phyloP scores from a whole-genome alignment of 805 yeast genomes.

The Jamesozyma gamospora region DNA sequence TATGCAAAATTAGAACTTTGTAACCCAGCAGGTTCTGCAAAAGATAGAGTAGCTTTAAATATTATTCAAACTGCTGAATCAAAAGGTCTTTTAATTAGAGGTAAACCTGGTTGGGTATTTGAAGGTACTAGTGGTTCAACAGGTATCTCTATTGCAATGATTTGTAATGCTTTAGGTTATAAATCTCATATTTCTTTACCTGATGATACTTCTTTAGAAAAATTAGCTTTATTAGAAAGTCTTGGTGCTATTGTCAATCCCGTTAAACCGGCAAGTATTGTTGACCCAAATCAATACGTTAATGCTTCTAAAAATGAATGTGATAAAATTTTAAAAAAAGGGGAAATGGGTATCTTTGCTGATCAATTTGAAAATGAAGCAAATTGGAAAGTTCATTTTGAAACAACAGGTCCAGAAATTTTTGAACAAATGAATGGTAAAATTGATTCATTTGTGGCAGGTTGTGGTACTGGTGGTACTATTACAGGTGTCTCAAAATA shows the following conservation, averaged over 20 bases:
- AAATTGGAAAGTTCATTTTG: constrained; percentile 79
- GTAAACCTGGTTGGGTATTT: constrained; percentile 51
- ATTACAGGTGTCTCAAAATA: constrained; percentile 82
- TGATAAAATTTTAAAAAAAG: constrained; percentile 29
- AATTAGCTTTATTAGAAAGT: constrained; percentile 55
- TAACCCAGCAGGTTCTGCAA: constrained; percentile 94
- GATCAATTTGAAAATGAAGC: constrained; percentile 91
- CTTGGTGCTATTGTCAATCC: constrained; percentile 77
- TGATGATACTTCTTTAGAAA: constrained; percentile 84
- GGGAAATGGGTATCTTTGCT: constrained; percentile 63
- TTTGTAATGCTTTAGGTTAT: constrained; percentile 85
- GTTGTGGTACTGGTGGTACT: constrained; percentile 97
- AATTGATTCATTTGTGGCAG: constrained; percentile 72
- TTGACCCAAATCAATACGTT: constrained; percentile 86
- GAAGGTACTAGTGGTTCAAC: constrained; percentile 98
- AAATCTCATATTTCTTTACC: constrained; percentile 90
- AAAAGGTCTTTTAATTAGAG: constrained; percentile 44
- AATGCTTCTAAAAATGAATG: constrained; percentile 74
- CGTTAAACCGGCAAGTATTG: constrained; percentile 91
- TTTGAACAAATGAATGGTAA: constrained; percentile 55
- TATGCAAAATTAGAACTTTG: constrained; percentile 77
- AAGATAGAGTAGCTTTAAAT: constrained; percentile 86
- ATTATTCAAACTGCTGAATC: constrained; percentile 62
- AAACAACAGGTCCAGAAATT: constrained; percentile 90
- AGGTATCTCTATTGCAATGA: constrained; percentile 84